phyloP scores from a whole-genome alignment of 352 stramenopile genomes.

The Phytopythium boreale region DNA sequence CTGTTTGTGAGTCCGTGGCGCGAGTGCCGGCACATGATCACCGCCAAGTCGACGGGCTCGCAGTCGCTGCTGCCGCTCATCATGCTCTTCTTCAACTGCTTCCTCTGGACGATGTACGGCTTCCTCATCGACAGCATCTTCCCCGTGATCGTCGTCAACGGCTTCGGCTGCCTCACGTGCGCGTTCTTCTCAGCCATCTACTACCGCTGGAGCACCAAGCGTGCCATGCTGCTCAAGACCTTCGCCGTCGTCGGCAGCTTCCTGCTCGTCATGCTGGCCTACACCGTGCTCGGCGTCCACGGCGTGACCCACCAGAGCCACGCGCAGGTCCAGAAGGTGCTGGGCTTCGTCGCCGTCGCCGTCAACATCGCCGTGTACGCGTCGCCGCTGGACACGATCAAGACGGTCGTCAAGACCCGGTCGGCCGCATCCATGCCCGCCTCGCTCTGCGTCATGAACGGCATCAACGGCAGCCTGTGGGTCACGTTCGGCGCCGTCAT shows the following conservation, averaged over 20 bases:
- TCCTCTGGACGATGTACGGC: conserved; percentile 18
- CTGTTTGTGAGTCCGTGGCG: conserved; percentile 11
- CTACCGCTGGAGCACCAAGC: conserved; percentile 2
- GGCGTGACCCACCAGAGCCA: conserved; percentile 24
- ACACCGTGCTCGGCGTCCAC: conserved; percentile 26
- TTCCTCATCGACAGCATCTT: conserved; percentile 9
- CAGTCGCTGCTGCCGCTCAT: conserved; percentile 15
- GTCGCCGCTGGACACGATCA: conserved; percentile 52
- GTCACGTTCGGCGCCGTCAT: conserved; percentile 36
- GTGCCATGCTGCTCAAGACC: conserved; percentile 14
- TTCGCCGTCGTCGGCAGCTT: conserved; percentile 2
- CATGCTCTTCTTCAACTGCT: conserved; percentile 17
- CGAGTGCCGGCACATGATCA: conserved; percentile 8
- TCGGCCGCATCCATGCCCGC: conserved; percentile 29
- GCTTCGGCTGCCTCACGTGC: conserved; percentile 1
- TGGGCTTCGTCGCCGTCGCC: conserved; percentile 47
- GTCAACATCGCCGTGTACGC: conserved; percentile 50
- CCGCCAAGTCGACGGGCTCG: conserved; percentile 9
- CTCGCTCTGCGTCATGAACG: conserved; percentile 25
- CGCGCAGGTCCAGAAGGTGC: conserved; percentile 21
- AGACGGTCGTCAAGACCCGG: conserved; percentile 16
- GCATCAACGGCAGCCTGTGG: conserved; percentile 47
- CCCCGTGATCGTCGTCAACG: conserved; percentile 1
- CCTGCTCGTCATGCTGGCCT: conserved; percentile 9
- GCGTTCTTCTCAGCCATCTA: conserved; percentile 5